phyloP scores from a whole-genome alignment of 148 eudicot species.

The Silene latifolia region DNA sequence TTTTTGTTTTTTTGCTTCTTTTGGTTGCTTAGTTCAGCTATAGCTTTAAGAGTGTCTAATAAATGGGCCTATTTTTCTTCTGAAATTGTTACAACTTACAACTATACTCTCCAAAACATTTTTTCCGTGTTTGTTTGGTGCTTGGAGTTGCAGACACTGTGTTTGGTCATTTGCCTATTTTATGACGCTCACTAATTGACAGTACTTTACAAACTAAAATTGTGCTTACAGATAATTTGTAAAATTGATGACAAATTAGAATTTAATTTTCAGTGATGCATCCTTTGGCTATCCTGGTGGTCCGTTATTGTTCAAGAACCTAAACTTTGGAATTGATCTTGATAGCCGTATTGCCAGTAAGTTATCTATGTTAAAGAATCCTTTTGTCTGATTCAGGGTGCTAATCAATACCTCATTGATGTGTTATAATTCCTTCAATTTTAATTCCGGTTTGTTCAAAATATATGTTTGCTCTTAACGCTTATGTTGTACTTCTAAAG shows the following conservation, averaged over 20 bases:
- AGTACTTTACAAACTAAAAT: neutral
- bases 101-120: neutral
- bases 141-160: neutral
- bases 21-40: neutral
- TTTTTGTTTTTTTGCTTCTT: conserved; percentile 1
- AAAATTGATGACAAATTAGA: conserved; percentile 3
- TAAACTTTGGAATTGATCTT: conserved; percentile 95
- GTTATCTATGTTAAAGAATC: conserved; percentile 26
- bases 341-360: conserved; percentile 99
- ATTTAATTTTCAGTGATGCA: conserved; percentile 78
- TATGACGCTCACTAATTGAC: neutral
- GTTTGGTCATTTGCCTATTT: neutral
- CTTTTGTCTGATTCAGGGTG: conserved; percentile 17
- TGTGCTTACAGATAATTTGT: neutral
- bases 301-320: conserved; percentile 78
- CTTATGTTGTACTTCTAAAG: neutral
- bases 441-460: neutral
- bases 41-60: no score
- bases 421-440: neutral
- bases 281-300: conserved; percentile 99
- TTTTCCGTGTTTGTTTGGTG: neutral
- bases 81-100: neutral
- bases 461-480: neutral
- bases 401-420: neutral
- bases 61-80: no score